A percentile compares a stretch with the other conserved stretches of the same genome.
phyloP scores from a whole-genome alignment of 768 basidiomycete genomes.

The Chlorophyllum brunneum region DNA sequence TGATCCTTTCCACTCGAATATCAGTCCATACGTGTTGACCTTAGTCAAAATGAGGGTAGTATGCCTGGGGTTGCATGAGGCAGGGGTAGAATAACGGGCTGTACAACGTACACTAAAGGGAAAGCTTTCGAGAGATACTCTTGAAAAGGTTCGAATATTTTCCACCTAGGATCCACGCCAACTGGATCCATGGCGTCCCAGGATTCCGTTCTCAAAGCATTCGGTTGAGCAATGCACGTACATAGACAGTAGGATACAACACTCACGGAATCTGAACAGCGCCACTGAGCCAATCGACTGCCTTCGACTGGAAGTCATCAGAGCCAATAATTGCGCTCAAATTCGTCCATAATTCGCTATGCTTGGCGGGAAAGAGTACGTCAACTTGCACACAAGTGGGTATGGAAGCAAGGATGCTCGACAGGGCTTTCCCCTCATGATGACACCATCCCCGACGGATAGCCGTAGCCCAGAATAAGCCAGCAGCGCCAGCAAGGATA shows the following conservation, averaged over 20 bases:
- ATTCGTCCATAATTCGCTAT: slow-evolving; percentile 33
- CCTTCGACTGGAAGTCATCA: slow-evolving; percentile 34
- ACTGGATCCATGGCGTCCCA: slow-evolving; percentile 47
- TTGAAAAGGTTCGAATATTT: slow-evolving; percentile 49
- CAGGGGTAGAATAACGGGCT: neutral
- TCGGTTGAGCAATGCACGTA: neutral
- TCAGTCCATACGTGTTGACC: slow-evolving; percentile 74
- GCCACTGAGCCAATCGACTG: slow-evolving; percentile 44
- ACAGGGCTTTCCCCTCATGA: neutral
- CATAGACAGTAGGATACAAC: neutral
- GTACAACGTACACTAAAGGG: slow-evolving; percentile 56
- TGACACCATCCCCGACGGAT: neutral
- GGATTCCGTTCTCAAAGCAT: slow-evolving; percentile 43
- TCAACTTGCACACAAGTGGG: slow-evolving; percentile 32
- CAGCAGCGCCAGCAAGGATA: neutral
- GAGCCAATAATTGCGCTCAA: slow-evolving; percentile 28
- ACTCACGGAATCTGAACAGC: slow-evolving; percentile 45
- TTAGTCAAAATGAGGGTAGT: slow-evolving; percentile 54
- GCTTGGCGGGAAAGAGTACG: slow-evolving; percentile 34
- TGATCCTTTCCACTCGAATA: slow-evolving; percentile 70
- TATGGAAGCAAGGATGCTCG: neutral
- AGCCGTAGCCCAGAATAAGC: neutral
- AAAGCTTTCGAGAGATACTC: slow-evolving; percentile 47
- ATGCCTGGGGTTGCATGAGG: slow-evolving; percentile 37
- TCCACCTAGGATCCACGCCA: slow-evolving; percentile 51